A percentile compares a stretch with the other conserved stretches of the same genome.
phyloP scores from a whole-genome alignment of 148 eudicot genomes.

The Camellia granthamiana region DNA sequence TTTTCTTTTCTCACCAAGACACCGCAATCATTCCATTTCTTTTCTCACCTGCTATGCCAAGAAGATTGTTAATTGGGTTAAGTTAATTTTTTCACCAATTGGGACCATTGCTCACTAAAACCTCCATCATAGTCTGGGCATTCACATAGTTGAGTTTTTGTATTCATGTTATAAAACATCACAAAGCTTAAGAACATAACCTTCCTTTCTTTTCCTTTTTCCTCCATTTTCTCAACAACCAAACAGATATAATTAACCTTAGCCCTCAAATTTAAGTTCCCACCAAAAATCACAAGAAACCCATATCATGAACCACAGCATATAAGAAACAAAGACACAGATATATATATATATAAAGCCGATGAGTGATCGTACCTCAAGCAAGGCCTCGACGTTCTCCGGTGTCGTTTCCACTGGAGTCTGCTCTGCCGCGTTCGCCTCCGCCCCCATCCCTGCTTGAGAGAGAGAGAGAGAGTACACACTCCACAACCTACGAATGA shows the following conservation, averaged over 20 bases:
- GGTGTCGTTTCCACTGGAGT: conserved; percentile 1
- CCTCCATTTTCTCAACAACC: neutral
- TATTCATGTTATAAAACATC: neutral
- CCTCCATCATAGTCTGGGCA: neutral
- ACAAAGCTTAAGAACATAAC: neutral
- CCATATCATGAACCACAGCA: neutral
- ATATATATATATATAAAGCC: neutral
- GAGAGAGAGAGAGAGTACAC: neutral
- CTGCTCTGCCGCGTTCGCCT: neutral
- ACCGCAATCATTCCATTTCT: no score
- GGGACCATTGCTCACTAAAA: neutral
- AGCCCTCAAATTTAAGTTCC: neutral
- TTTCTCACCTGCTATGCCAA: no score
- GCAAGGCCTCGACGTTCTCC: conserved; percentile 16
- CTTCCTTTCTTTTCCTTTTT: neutral
- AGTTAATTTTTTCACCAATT: neutral
- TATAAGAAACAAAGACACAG: neutral
- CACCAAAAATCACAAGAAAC: neutral
- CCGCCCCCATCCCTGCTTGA: conserved; percentile 2
- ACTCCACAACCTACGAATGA: no score
- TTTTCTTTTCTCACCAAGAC: no score
- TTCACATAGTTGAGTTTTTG: neutral
- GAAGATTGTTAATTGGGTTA: neutral
- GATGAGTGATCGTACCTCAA: conserved; percentile 7
- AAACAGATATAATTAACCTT: neutral